Evolutionary conservation across 2,329 filamentous ascomycete species (phyloP), one percentile per base, ranked within the genome.

Genomic region (Thielaviopsis populi): DNA sequence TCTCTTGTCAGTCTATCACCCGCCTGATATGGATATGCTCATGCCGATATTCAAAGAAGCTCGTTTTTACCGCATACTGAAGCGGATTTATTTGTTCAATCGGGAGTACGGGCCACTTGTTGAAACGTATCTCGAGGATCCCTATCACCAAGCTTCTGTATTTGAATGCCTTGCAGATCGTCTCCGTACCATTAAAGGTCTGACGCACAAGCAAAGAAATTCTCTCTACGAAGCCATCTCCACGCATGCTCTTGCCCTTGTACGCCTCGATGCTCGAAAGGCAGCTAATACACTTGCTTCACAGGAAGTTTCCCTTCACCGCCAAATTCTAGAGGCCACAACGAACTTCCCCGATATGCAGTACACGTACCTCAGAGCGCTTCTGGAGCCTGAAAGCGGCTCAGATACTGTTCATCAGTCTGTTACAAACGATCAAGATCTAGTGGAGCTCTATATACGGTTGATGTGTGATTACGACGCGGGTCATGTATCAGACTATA

Each of bases 391-490:
- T 0, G 30, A 59, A n/a, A 19, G 22, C 11, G 8, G 19, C 3
- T 17, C 24, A 53, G 37, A 56, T 19, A 7, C 37, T 4, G 43
- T 54, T 41, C 19, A 54, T 13, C 69, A 62, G 33, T 71, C 68
- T 8, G 58, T 69, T 15, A 72, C 70, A n/a, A 69, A 72, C 15
- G 79, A 82, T 50, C 78, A 82, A 50, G 80, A 81, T 41, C 84
- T 96, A 68, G 77, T 87, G 5, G 94, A 97, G 73, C 81, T 81
- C 63, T 97, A 97, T 73, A 85, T 97, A 3, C 87, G 88, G 69
- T 81, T 99, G 27, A 91, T 97, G 85, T 99, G 95, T 74, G 83
- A 78, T 64, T 96, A 90, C 72, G 83, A 96, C 66, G 83, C 90
- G 2, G 75, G 80, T 0, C 89, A 91, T 69, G 92, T 99, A 1